Conservation (phyloP, 2,329 filamentous ascomycete species). For the Dactylellina haptotyla region DNA sequence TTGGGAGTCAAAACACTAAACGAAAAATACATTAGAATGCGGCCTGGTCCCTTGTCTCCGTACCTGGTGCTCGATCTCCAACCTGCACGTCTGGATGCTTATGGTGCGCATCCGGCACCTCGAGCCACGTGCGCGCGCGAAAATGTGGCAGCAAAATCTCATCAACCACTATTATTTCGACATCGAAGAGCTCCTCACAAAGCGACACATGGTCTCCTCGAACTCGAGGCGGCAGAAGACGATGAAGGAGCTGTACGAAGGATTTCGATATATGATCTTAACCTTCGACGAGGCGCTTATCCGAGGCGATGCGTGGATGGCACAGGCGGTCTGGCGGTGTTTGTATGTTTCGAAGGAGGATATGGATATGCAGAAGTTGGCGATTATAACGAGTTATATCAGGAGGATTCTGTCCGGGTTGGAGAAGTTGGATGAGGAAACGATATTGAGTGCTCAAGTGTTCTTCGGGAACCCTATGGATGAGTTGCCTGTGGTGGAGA, state of each 20-base stretch:
- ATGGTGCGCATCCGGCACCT: constrained; percentile 66
- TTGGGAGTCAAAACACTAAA: not conserved
- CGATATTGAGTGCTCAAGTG: constrained; percentile 65
- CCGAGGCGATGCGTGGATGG: constrained; percentile 79
- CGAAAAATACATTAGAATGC: constrained; percentile 69
- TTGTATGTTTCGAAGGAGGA: constrained; percentile 79
- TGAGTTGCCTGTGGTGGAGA: constrained; percentile 60
- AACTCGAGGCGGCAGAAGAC: constrained; percentile 70
- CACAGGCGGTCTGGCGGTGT: constrained; percentile 90
- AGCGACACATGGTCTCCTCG: constrained; percentile 72
- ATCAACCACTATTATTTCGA: constrained; percentile 95
- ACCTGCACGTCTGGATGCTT: constrained; percentile 94
- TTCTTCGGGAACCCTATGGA: constrained; percentile 65
- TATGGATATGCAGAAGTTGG: constrained; percentile 71
- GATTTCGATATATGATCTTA: constrained; percentile 87
- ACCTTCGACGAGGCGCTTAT: constrained; percentile 85
- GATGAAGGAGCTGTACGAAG: constrained; percentile 88
- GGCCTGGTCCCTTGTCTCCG: constrained; percentile 86
- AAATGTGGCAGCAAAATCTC: constrained; percentile 80
- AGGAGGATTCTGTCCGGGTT: constrained; percentile 68
- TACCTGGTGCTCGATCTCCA: constrained; percentile 94
- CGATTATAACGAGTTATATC: constrained; percentile 72
- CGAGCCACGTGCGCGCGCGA: constrained; percentile 46
- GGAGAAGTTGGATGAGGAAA: constrained; percentile 67
- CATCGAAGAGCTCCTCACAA: constrained; percentile 83